Conservation (phyloP, 2,329 filamentous ascomycete genomes). For the Knoxdaviesia proteae region DNA sequence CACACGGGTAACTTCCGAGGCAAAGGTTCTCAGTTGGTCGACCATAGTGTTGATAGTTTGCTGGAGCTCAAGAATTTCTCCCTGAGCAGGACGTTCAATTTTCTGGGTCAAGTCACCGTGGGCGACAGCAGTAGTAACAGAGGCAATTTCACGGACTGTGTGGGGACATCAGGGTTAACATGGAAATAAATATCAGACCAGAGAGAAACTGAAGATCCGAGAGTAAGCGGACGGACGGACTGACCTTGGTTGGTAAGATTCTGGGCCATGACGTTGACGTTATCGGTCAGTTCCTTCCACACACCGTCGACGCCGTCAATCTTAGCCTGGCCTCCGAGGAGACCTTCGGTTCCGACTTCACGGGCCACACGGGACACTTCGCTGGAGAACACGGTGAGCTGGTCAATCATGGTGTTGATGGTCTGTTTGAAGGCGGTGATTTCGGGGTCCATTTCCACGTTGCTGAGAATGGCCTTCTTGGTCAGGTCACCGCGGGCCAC, state of each 20-base stretch:
- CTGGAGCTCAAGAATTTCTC: conserved; percentile 65
- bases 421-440: conserved; percentile 95
- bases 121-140: conserved; percentile 65
- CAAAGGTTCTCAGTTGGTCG: conserved; percentile 65
- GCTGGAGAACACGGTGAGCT: conserved; percentile 87
- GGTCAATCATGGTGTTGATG: conserved; percentile 98
- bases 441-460: conserved; percentile 92
- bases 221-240: conserved; percentile 4
- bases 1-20: conserved; percentile 65
- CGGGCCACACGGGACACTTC: conserved; percentile 87
- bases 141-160: conserved; percentile 60
- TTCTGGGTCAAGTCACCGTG: conserved; percentile 70
- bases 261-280: conserved; percentile 70
- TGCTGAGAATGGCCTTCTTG: conserved; percentile 91
- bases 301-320: conserved; percentile 90
- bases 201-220: not conserved
- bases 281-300: conserved; percentile 91
- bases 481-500: conserved; percentile 89
- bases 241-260: conserved; percentile 57
- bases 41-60: conserved; percentile 85
- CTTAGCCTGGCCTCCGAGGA: conserved; percentile 80
- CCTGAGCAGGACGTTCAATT: conserved; percentile 60
- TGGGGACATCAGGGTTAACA: not conserved
- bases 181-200: not conserved
- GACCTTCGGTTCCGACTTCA: conserved; percentile 89